A percentile compares a stretch with the other conserved stretches of the same genome.
phyloP scores from a whole-genome alignment of 192 early-diverging fungal genomes.

The Gamsiella multidivaricata region DNA sequence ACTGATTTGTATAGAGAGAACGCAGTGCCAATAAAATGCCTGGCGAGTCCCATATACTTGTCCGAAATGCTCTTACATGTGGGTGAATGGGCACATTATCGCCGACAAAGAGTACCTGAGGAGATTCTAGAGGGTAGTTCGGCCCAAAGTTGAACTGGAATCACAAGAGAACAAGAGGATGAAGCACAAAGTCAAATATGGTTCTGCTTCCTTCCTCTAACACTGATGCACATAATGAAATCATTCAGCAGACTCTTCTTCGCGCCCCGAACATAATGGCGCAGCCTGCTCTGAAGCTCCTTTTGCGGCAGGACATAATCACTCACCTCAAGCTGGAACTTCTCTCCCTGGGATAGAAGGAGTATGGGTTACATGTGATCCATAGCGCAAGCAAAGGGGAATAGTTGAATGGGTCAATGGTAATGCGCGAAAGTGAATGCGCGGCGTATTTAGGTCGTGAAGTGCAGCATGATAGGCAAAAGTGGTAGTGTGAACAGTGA shows the following conservation, averaged over 20 bases:
- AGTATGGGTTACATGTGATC: background rate
- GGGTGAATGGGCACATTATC: constrained; percentile 75
- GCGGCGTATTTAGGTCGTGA: background rate
- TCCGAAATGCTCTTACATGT: no score
- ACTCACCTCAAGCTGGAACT: constrained; percentile 62
- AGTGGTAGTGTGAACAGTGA: background rate
- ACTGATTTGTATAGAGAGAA: no score
- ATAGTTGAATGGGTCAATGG: background rate
- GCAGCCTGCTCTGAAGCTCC: no score
- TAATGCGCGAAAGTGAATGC: background rate
- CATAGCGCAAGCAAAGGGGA: background rate
- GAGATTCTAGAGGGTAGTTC: constrained; percentile 80
- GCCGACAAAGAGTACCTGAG: constrained; percentile 73
- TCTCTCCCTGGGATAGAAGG: constrained; percentile 51
- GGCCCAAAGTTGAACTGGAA: constrained; percentile 75
- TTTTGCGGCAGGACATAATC: background rate
- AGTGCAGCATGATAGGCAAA: background rate
- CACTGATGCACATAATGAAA: no score
- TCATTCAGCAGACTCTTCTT: no score
- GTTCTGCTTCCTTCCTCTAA: background rate
- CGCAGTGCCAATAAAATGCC: no score
- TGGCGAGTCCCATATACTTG: no score
- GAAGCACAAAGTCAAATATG: background rate
- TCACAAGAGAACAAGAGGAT: background rate
- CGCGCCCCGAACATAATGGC: no score